phyloP scores from a whole-genome alignment of 129 eudicot species.

The Smallanthus sonchifolius region DNA sequence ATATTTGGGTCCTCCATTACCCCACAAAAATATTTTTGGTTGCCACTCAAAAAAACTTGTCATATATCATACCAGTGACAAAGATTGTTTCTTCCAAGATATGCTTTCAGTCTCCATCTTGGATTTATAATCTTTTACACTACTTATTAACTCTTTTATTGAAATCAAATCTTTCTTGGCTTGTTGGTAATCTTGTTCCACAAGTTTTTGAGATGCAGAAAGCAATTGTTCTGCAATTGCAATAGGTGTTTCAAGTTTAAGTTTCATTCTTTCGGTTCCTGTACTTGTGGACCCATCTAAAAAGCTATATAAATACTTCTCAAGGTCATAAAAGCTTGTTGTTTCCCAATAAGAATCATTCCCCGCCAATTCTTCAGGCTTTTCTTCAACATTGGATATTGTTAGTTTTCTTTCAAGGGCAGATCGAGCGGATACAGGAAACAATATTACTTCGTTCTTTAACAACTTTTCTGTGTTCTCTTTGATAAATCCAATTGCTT shows the following conservation, averaged over 20 bases:
- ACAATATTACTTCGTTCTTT: constrained; percentile 60
- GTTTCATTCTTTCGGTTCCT: constrained; percentile 82
- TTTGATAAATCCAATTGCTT: constrained; percentile 76
- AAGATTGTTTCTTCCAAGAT: constrained; percentile 72
- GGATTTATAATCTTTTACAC: constrained; percentile 48
- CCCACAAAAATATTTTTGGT: not conserved
- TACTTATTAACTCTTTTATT: constrained; percentile 53
- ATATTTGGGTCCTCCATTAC: not conserved
- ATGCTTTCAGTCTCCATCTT: constrained; percentile 78
- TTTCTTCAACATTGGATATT: constrained; percentile 17
- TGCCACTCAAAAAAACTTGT: not conserved
- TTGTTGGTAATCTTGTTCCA: constrained; percentile 56
- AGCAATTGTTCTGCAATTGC: constrained; percentile 80
- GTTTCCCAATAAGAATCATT: constrained; percentile 37
- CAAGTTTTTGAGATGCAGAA: constrained; percentile 67
- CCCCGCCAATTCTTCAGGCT: constrained; percentile 17
- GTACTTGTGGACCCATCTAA: constrained; percentile 75
- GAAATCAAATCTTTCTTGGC: constrained; percentile 61
- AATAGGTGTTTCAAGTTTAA: constrained; percentile 89
- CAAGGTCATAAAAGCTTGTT: constrained; percentile 61
- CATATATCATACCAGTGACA: constrained; percentile 57
- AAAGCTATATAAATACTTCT: constrained; percentile 71
- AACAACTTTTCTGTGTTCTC: constrained; percentile 73
- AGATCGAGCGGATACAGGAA: constrained; percentile 84
- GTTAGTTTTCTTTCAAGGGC: constrained; percentile 76